phyloP scores from a whole-genome alignment of 805 yeast species.

The Metschnikowia lachancei region DNA sequence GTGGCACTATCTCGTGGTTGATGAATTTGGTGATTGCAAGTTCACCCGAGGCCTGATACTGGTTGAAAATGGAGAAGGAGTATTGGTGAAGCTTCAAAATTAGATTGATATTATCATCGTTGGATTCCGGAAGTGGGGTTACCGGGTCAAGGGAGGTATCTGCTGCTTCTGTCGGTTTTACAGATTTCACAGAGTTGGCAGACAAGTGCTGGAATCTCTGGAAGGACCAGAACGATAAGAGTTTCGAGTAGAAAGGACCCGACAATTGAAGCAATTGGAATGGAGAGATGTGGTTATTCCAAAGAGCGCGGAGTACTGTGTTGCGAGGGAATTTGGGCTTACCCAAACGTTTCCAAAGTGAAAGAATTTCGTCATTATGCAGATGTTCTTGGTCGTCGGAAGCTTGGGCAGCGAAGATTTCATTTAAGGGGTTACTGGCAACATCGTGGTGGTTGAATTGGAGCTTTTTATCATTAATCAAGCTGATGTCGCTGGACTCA shows the following conservation, averaged over 20 bases:
- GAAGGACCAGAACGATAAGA: conserved; percentile 43
- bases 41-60: conserved; percentile 44
- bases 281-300: conserved; percentile 40
- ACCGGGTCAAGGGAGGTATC: too few relatives aligned
- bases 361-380: conserved; percentile 17
- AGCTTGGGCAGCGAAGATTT: conserved; percentile 25
- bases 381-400: conserved; percentile 18
- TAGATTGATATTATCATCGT: conserved; percentile 18
- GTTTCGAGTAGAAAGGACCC: conserved; percentile 41
- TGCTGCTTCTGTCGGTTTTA: too few relatives aligned
- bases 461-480: conserved; percentile 29
- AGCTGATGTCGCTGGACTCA: conserved; percentile 36
- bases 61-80: conserved; percentile 42
- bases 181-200: conserved; percentile 5
- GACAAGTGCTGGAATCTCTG: conserved; percentile 35
- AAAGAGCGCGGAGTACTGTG: conserved; percentile 29
- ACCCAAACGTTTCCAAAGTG: conserved; percentile 36
- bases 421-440: conserved; percentile 38
- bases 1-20: conserved; percentile 39
- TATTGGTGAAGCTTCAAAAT: conserved; percentile 39
- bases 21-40: conserved; percentile 42
- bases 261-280: conserved; percentile 37
- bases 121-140: not conserved
- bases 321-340: conserved; percentile 38
- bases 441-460: conserved; percentile 35